Base-by-base conservation (phyloP, 129 eudicot species). In the Artemisia tridentata region DNA sequence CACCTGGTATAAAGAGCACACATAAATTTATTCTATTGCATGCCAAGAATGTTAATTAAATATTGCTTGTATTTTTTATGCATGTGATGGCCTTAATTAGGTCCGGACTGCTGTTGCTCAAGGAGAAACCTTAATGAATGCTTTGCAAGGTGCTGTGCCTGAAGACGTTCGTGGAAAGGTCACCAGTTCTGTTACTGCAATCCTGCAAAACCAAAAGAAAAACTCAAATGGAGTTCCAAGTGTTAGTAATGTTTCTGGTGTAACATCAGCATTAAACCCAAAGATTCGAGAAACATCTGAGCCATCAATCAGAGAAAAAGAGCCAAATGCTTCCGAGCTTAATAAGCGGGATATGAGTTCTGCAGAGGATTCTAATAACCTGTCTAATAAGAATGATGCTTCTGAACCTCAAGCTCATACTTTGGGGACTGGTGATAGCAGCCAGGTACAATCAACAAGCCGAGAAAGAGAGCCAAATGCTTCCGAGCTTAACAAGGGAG, bases 81-180 rank as follows among this genome's bases (percentile, higher is more conserved):
- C 38, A 65, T 49, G 13, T 48, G 14, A 57, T 67, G 69, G 54
- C 14, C 64, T 61, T 73, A 46, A 49, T 49, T 80, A 95, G 99
- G 99, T 95, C 48, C 83, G 79, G 71, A 58, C 79, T 74, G 97
- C 99, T 50, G 84, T 95, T 71, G 88, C 84, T 79, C 88, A 81
- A 84, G 97, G 97, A 62, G 97, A 95, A 71, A 85, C 96, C 21
- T 63, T 95, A 47, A 75, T 95, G 77, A 86, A 77, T 50, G 99
- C 99, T 50, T 84, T 95, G 69, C 88, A 95, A 81, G 97, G 77
- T 84, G 96, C 96, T 81, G 99, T 95, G 56, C 99, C 99, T 65
- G 99, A 95, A 74, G 97, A 95, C 67, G 96, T 90, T 60, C 85
- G 96, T 15, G 99, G 81, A 75, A 90, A 86, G 76, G 93, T 95